Percentiles rank a stretch among this genome's conserved stretches.
These are phyloP conservation scores for Boletus rubropictus DNA, from an alignment of 768 basidiomycete species.

Conservation along the genomic window DNA sequence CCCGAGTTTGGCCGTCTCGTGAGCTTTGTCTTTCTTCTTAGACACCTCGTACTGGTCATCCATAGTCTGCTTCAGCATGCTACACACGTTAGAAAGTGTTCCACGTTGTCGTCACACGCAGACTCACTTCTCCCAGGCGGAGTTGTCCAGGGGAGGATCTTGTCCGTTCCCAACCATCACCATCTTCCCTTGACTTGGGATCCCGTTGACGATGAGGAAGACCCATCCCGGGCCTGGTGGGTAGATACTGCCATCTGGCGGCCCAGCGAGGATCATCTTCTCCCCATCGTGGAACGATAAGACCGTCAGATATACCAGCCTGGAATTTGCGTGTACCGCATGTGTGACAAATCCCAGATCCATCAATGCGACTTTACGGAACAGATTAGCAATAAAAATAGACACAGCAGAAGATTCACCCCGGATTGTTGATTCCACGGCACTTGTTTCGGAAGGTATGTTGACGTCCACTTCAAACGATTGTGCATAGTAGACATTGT, in stretches of 20 bases:
- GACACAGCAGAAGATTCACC: constrained; percentile 38
- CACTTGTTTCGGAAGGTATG: constrained; percentile 33
- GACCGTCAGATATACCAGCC: constrained; percentile 61
- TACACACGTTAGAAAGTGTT: constrained; percentile 20
- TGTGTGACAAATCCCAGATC: constrained; percentile 82
- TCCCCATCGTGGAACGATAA: constrained; percentile 38
- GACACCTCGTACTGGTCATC: constrained; percentile 47
- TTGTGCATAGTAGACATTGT: constrained; percentile 41
- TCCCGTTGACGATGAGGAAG: constrained; percentile 57
- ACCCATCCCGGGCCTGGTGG: constrained; percentile 82
- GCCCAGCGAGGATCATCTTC: constrained; percentile 54
- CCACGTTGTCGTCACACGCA: neutral
- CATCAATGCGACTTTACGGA: constrained; percentile 58
- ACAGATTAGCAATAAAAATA: constrained; percentile 6
- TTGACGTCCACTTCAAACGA: constrained; percentile 42
- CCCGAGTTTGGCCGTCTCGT: constrained; percentile 10
- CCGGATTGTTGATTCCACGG: constrained; percentile 40
- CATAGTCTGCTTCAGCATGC: constrained; percentile 43
- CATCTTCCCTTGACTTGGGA: constrained; percentile 58
- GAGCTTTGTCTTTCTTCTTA: constrained; percentile 26
- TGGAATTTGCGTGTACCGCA: constrained; percentile 67
- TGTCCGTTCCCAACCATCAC: constrained; percentile 66
- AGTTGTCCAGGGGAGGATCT: constrained; percentile 52
- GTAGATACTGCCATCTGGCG: constrained; percentile 59
- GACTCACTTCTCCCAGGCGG: constrained; percentile 54